Evolutionary conservation across 139 green algal species (phyloP), one percentile per base, ranked within the genome.

Genomic region (Chlamydomonas sp.): DNA sequence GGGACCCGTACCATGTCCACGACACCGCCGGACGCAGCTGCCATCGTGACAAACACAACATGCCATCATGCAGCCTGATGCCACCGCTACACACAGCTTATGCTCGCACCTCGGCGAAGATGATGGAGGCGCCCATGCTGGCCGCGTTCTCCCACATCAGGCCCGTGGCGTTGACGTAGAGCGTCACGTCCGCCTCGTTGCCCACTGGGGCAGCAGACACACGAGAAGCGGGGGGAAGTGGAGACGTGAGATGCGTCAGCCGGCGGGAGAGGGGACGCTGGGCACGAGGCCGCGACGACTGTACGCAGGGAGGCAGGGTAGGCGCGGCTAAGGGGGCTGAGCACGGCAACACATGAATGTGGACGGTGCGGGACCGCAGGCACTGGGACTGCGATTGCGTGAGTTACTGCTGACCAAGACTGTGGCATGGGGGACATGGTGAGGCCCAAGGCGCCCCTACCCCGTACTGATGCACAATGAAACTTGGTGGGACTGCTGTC

Each of bases 141-240:
- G 75, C 71, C 0, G 92, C 91, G 72, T 93, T 93, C 88, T 96
- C 92, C 93, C 93, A 96, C 80, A 94, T 91, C 3, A 93, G 82
- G 0, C 92, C 94, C 20, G 85, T 94, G 66, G 79, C 83, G 59
- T 94, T 92, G 0, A 94, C 69, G 62, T 94, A 95, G 0, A 89
- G 69, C 18, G 63, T 67, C 9, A 91, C 69, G 4, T 88, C 68
- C 0, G 80, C 85, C 58, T 92, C 89, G 85, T 96, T 96, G 17
- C 94, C 94, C 49, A 87, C 88, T 93, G 88, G n/a, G 59, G 5
- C 63, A 12, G 78, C 20, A 17, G 31, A 16, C 77, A 20, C 10
- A 10, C 7, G 5, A 12, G 6, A 61, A 6, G 49, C 5, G 4
- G 18, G 60, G 61, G 18, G 64, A 58, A 60, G 79, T 31, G 61